phyloP scores from a whole-genome alignment of 305 asterid genomes.

The Fraxinus albicans region DNA sequence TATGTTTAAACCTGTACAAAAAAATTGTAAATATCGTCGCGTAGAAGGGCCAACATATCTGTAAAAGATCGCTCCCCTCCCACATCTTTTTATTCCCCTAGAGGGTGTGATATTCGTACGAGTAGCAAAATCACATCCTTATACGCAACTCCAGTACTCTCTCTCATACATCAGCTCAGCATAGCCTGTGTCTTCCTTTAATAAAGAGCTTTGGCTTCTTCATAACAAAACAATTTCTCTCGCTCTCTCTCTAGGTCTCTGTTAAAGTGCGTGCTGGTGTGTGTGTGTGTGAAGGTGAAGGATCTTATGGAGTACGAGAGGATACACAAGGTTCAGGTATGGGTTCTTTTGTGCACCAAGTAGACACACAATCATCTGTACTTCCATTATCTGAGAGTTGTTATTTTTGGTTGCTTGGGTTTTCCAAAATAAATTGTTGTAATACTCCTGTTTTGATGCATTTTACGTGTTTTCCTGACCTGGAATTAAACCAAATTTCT shows the following conservation, averaged over 20 bases:
- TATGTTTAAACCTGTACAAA: not conserved
- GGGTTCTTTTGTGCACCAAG: constrained; percentile 3
- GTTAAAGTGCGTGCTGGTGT: constrained; percentile 15
- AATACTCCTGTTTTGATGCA: not conserved
- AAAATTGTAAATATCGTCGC: constrained; percentile 18
- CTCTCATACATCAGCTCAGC: constrained; percentile 28
- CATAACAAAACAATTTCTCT: not conserved
- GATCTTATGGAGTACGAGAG: constrained; percentile 95
- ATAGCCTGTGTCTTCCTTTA: constrained; percentile 24
- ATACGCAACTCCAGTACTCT: constrained; percentile 1
- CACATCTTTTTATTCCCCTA: not conserved
- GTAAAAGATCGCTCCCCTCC: constrained; percentile 42
- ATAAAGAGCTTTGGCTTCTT: constrained; percentile 37
- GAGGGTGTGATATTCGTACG: no score
- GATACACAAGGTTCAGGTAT: constrained; percentile 90
- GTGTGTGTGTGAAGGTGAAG: constrained; percentile 28
- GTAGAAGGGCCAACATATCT: constrained; percentile 36
- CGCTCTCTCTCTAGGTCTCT: constrained; percentile 21
- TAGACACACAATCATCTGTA: constrained; percentile 20
- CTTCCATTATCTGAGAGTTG: not conserved
- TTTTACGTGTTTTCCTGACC: not conserved
- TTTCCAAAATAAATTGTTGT: not conserved
- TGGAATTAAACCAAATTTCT: not conserved
- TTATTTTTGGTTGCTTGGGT: not conserved
- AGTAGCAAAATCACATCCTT: not conserved